Percentiles rank a stretch among this genome's conserved stretches.
phyloP scores from a whole-genome alignment of 2,329 filamentous ascomycete species.

The Penicillium sclerotigenum region DNA sequence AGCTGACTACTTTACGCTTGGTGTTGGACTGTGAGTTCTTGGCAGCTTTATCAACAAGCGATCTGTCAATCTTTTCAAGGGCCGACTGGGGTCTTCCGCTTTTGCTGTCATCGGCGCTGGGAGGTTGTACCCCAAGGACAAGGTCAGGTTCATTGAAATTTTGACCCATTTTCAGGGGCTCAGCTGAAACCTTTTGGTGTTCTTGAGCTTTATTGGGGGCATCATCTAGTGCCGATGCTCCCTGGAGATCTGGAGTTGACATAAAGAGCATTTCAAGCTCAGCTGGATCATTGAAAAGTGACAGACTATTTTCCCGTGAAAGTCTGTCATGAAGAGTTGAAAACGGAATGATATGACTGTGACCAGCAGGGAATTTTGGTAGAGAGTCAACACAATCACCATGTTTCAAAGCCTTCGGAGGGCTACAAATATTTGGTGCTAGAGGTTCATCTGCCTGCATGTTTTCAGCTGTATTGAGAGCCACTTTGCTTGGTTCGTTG shows the following conservation, averaged over 20 bases:
- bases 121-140: background rate
- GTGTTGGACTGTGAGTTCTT: background rate
- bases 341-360: conserved; percentile 33
- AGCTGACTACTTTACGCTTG: conserved; percentile 29
- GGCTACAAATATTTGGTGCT: background rate
- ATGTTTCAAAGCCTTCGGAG: background rate
- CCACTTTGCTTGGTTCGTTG: background rate
- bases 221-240: background rate
- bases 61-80: background rate
- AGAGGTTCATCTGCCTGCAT: background rate
- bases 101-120: background rate
- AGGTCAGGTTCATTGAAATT: background rate
- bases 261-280: conserved; percentile 33
- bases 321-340: conserved; percentile 27
- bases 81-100: background rate
- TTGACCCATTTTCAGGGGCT: background rate
- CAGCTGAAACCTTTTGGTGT: background rate
- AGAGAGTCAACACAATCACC: background rate
- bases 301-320: conserved; percentile 12
- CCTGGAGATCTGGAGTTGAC: conserved; percentile 9
- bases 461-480: background rate
- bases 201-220: background rate
- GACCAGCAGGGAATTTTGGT: conserved; percentile 4
- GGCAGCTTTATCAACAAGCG: background rate
- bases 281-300: conserved; percentile 20